Base-by-base conservation (phyloP, 345 rosid species). In the Gossypium rotundifolium region DNA sequence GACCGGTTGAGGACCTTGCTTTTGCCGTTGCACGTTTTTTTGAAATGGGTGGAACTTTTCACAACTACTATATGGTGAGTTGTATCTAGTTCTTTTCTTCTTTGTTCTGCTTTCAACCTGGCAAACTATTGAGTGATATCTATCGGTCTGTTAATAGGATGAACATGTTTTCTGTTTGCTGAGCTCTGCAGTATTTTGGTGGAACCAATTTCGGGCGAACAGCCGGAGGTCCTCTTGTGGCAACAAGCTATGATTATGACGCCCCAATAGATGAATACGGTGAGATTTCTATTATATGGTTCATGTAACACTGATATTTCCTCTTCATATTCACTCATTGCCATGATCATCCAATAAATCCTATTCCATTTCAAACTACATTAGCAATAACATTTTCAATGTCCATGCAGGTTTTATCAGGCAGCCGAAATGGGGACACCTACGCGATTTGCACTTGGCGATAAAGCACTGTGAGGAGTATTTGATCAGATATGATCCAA, bases 181-280 rank as follows among this genome's bases (percentile, higher is more conserved):
- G 74, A 66, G 52, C 33, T 57, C 59, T 77, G 80, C 81, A 89
- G 91, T 89, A 87, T 78, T 89, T 89, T 70, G 93, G 93, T 10
- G 93, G 91, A 76, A 89, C 88, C 77, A 89, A 87, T 83, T 87
- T 89, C 52, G 91, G 91, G 60, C 79, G 91, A 78, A 89, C 88
- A 0, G 89, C 89, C 4, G 93, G 93, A 67, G 93, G 93, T 60
- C 90, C 89, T 73, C 51, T 89, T 73, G 52, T 85, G 67, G 90
- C 93, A 51, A 84, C 93, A 16, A 89, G 91, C 77, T 89, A 89
- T 55, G 93, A 87, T 77, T 89, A 89, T 65, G 91, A 89, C 59
- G 91, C 93, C 57, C 93, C 93, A n/a, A 65, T 87, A 51, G 91
- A 89, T 77, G 93, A 89, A 81, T 89, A 87, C 46, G 93, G 91